A percentile compares a stretch with the other conserved stretches of the same genome.
These are phyloP conservation scores for Metarhizium anisopliae DNA, from an alignment of 2,329 filamentous ascomycete species.

Conservation along the genomic window DNA sequence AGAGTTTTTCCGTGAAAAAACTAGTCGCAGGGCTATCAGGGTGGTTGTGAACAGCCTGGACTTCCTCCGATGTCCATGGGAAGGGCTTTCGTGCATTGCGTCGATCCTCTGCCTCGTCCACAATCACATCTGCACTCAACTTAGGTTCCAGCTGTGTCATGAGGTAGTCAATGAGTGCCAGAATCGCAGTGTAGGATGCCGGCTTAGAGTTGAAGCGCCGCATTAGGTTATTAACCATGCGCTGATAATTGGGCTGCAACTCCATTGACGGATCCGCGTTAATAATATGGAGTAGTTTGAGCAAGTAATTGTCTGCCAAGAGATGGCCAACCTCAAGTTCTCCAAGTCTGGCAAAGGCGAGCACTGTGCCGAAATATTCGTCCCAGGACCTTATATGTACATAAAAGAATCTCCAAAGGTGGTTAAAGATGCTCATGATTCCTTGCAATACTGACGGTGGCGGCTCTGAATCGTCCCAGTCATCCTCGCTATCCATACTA, in stretches of 20 bases:
- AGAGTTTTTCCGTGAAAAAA: conserved; percentile 57
- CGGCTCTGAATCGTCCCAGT: conserved; percentile 10
- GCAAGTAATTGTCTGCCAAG: conserved; percentile 52
- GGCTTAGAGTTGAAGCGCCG: conserved; percentile 41
- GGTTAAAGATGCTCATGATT: conserved; percentile 39
- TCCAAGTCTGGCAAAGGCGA: conserved; percentile 57
- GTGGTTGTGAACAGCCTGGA: conserved; percentile 34
- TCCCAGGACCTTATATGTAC: conserved; percentile 58
- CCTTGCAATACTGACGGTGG: conserved; percentile 18
- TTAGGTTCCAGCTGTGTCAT: conserved; percentile 33
- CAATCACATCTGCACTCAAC: conserved; percentile 24
- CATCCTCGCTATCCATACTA: conserved; percentile 20
- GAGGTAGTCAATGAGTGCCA: conserved; percentile 39
- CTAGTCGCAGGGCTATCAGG: conserved; percentile 25
- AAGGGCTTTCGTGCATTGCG: conserved; percentile 26
- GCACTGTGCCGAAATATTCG: conserved; percentile 64
- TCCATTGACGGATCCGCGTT: conserved; percentile 46
- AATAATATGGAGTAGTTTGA: conserved; percentile 49
- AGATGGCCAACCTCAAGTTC: conserved; percentile 47
- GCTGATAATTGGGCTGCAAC: conserved; percentile 44
- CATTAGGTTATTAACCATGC: conserved; percentile 42
- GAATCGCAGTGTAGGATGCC: conserved; percentile 44
- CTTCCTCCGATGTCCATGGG: conserved; percentile 37
- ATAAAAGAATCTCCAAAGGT: conserved; percentile 56
- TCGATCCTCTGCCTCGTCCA: conserved; percentile 31